Percentiles rank a stretch among this genome's conserved stretches.
Evolutionary conservation across 2,329 filamentous ascomycete genomes (phyloP).

Genomic region (Coniosporium uncinatum): DNA sequence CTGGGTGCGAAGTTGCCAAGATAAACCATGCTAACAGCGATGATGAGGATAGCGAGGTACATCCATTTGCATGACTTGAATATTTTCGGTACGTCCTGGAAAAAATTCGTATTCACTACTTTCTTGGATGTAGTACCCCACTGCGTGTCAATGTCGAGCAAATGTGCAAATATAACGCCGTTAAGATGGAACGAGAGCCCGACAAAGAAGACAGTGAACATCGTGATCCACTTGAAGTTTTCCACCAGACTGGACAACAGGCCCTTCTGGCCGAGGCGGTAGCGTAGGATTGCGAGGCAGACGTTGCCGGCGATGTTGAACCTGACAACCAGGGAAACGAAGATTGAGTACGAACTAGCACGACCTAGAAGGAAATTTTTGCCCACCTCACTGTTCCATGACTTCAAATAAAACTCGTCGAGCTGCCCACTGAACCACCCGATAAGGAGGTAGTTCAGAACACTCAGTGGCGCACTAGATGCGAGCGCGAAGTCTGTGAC

Average conservation of each 20-base stretch:
- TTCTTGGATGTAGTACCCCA: conserved; percentile 57
- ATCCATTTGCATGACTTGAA: conserved; percentile 47
- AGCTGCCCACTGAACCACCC: conserved; percentile 75
- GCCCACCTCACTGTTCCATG: conserved; percentile 47
- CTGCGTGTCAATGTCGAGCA: conserved; percentile 32
- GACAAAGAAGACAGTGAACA: conserved; percentile 31
- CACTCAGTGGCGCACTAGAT: conserved; percentile 5
- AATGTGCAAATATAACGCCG: conserved; percentile 29
- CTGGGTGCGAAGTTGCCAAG: conserved; percentile 11
- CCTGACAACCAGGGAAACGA: conserved; percentile 75
- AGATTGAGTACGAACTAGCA: conserved; percentile 41
- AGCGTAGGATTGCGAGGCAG: conserved; percentile 66
- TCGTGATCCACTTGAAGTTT: conserved; percentile 61
- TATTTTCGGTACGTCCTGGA: conserved; percentile 48
- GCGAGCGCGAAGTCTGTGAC: conserved; percentile 9
- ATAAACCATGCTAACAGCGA: conserved; percentile 14
- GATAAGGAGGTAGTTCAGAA: conserved; percentile 56
- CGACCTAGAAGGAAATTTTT: too few species aligned
- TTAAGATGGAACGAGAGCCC: conserved; percentile 31
- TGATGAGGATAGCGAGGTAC: conserved; percentile 11
- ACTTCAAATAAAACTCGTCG: conserved; percentile 77
- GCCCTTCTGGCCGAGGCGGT: conserved; percentile 59
- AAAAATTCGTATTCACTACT: conserved; percentile 49
- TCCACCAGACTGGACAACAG: conserved; percentile 46
- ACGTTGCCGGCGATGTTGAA: conserved; percentile 74